phyloP scores from a whole-genome alignment of 2,329 filamentous ascomycete genomes.

The Xylaria sp. region DNA sequence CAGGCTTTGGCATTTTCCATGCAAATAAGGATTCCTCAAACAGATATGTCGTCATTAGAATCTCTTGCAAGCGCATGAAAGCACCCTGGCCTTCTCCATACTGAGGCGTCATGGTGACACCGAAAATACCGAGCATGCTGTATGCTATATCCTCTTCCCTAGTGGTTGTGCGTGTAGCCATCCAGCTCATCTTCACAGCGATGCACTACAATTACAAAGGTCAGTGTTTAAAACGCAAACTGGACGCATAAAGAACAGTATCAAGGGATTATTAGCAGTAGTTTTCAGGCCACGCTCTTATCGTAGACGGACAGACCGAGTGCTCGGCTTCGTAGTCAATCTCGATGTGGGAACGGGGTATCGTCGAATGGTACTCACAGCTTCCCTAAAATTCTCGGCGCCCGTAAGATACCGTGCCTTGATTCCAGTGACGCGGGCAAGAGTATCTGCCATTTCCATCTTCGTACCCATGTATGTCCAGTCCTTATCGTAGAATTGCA shows the following conservation, averaged over 20 bases:
- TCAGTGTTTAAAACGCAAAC: neutral
- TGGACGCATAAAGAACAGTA: neutral
- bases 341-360: too few species aligned
- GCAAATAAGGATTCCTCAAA: constrained; percentile 27
- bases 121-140: constrained; percentile 48
- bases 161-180: constrained; percentile 42
- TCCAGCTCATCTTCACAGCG: constrained; percentile 49
- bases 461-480: constrained; percentile 44
- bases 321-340: neutral
- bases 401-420: constrained; percentile 22
- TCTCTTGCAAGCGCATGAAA: constrained; percentile 41
- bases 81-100: constrained; percentile 48
- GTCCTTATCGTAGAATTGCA: constrained; percentile 44
- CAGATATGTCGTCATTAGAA: constrained; percentile 3
- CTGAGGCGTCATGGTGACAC: constrained; percentile 48
- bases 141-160: constrained; percentile 45
- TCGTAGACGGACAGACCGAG: neutral
- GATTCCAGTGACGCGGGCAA: constrained; percentile 50
- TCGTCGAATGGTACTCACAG: constrained; percentile 7
- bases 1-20: constrained; percentile 17
- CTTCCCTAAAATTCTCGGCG: constrained; percentile 33
- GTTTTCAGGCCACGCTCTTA: neutral
- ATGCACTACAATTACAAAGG: constrained; percentile 35
- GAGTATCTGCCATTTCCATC: constrained; percentile 34
- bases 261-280: neutral